Conservation (phyloP, 2,329 filamentous ascomycete species). For the Pestalotiopsis sp. region DNA sequence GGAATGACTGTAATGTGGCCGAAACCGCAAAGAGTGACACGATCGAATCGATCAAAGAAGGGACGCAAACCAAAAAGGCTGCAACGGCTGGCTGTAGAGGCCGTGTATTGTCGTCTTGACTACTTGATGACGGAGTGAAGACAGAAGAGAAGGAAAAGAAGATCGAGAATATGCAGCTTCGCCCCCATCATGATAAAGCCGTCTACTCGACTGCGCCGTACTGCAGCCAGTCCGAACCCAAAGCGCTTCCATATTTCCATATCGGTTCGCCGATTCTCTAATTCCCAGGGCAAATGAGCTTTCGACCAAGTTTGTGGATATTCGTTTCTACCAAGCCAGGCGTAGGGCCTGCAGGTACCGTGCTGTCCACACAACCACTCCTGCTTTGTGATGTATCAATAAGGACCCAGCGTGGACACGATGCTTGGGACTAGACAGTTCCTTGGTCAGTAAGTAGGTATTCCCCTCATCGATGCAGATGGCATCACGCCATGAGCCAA, state of each 20-base stretch:
- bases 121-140: conserved; percentile 8
- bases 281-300: conserved; percentile 3
- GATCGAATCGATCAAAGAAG: conserved; percentile 24
- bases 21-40: conserved; percentile 25
- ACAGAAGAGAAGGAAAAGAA: conserved; percentile 13
- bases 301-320: neutral
- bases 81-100: conserved; percentile 24
- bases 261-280: neutral
- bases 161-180: conserved; percentile 9
- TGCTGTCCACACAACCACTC: neutral
- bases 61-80: conserved; percentile 29
- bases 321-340: neutral
- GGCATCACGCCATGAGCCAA: conserved; percentile 11
- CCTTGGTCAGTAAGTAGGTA: neutral
- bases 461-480: neutral
- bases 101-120: conserved; percentile 25
- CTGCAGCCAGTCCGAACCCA: neutral
- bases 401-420: neutral
- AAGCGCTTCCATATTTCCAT: neutral
- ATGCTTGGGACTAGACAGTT: neutral
- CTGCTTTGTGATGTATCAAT: neutral
- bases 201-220: conserved; percentile 7
- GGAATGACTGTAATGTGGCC: conserved; percentile 24
- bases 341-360: neutral
- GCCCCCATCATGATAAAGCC: conserved; percentile 13